Base-by-base conservation (phyloP, 2,329 filamentous ascomycete genomes). In the Sporothrix euskadiensis region DNA sequence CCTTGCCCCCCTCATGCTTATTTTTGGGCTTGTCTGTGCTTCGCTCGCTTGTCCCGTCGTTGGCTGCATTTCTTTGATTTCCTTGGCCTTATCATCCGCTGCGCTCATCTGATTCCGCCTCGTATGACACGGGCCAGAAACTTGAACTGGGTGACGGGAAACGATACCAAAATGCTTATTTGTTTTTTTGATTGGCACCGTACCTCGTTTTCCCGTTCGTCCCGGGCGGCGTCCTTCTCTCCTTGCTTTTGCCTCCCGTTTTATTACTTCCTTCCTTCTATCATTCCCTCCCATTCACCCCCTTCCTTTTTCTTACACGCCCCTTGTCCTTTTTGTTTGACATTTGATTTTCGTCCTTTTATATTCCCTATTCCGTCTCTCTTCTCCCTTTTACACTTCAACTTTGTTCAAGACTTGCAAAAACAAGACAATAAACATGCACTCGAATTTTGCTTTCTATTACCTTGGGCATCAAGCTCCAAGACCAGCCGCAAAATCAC, bases 191-290 rank as follows among this genome's bases (percentile, higher is more conserved):
- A 26, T 54, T 57, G 35, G 70, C 70, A n/a, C 70, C 59, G 44
- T 56, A 47, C 47, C 44, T 71, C 32, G n/a, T 66, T 71, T 71
- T 52, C 69, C 56, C 57, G 44, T 61, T 56, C 14, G 44, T 35
- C 54, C 39, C 57, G 52, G 44, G 30, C 71, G 71, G 49, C 47
- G 44, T 47, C 12, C 47, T 26, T 56, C 69, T 41, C 69, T 71
- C 61, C 71, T 32, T 68, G 10, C 32, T 22, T 71, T 56, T 41
- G 57, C 69, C 57, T 71, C 41, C 30, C 54, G 52, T 49, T 71
- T 54, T 44, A 41, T 72, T 72, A n/a, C 49, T 41, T 52, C 26
- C 47, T 30, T 66, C 35, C 54, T 30, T 26, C 26, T 10, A 22
- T 32, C 26, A 14, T 54, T 9, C 44, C 19, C 6, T 47, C 39